Conservation (phyloP, 1,284 basidiomycete species). For the Microbotryum intermedium region DNA sequence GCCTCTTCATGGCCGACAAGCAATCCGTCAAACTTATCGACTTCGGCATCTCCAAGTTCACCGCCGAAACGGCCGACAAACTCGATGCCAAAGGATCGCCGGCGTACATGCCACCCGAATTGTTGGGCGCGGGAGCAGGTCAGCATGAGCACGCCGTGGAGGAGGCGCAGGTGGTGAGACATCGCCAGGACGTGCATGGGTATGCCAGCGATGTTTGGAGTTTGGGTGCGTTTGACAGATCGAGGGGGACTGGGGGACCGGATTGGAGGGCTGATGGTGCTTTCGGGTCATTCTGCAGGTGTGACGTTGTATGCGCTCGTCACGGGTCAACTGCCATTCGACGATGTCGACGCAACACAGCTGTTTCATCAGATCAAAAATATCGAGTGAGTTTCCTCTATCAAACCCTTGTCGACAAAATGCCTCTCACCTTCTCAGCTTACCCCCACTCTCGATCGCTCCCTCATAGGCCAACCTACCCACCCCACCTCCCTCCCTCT, state of each 20-base stretch:
- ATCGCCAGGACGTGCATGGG: conserved; percentile 40
- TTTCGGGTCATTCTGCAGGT: too few relatives aligned
- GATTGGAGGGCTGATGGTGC: too few relatives aligned
- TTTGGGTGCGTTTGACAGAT: conserved; percentile 38
- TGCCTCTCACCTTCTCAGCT: background rate
- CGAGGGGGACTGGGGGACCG: too few relatives aligned
- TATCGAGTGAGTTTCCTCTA: conserved; percentile 38
- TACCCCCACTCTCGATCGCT: background rate
- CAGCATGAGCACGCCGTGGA: background rate
- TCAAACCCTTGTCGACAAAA: background rate
- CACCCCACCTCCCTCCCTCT: conserved; percentile 1
- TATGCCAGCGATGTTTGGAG: conserved; percentile 50
- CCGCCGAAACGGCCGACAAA: conserved; percentile 41
- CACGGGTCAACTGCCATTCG: conserved; percentile 47
- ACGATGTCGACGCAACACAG: conserved; percentile 44
- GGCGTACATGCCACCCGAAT: conserved; percentile 51
- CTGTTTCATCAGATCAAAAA: conserved; percentile 46
- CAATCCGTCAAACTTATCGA: conserved; percentile 45
- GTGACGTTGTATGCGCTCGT: conserved; percentile 51
- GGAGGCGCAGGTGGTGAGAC: background rate
- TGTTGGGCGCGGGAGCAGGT: conserved; percentile 24
- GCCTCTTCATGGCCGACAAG: conserved; percentile 45
- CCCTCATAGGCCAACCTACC: conserved; percentile 1
- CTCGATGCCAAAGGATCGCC: conserved; percentile 47
- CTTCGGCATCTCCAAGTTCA: conserved; percentile 53